Evolutionary conservation across 768 basidiomycete species (phyloP).

Genomic region (Russula earlei): DNA sequence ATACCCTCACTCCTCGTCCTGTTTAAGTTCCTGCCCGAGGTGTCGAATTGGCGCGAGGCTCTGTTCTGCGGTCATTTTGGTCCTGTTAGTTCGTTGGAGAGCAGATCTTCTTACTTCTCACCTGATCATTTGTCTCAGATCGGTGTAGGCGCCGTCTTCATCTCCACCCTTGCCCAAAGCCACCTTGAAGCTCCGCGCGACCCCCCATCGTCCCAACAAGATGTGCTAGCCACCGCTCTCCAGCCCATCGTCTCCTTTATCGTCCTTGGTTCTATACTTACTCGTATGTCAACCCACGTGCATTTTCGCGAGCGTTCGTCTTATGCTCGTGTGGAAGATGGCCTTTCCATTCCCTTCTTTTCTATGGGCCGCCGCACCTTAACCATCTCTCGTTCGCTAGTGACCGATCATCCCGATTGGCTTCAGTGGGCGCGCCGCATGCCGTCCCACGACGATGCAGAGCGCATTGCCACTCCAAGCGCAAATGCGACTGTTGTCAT

Average conservation of each 20-base stretch:
- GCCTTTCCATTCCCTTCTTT: slow-evolving; percentile 45
- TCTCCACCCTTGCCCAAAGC: slow-evolving; percentile 62
- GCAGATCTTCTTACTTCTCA: background rate
- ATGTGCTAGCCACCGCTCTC: slow-evolving; percentile 61
- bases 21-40: slow-evolving; percentile 83
- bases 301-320: background rate
- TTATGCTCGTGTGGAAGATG: slow-evolving; percentile 32
- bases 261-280: slow-evolving; percentile 77
- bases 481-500: background rate
- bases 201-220: slow-evolving; percentile 60
- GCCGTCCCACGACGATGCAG: background rate
- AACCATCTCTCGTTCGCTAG: slow-evolving; percentile 1
- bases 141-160: slow-evolving; percentile 89
- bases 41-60: slow-evolving; percentile 76
- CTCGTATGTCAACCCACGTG: slow-evolving; percentile 37
- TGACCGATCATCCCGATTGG: slow-evolving; percentile 16
- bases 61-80: slow-evolving; percentile 90
- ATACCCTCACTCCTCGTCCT: slow-evolving; percentile 71
- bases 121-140: slow-evolving; percentile 40
- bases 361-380: slow-evolving; percentile 24
- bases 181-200: slow-evolving; percentile 46
- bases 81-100: slow-evolving; percentile 23
- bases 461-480: background rate
- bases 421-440: slow-evolving; percentile 17
- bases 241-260: slow-evolving; percentile 84